A percentile compares a stretch with the other conserved stretches of the same genome.
Conservation (phyloP, 371 early-diverging fungal species). For the Chytridiales sp. region DNA sequence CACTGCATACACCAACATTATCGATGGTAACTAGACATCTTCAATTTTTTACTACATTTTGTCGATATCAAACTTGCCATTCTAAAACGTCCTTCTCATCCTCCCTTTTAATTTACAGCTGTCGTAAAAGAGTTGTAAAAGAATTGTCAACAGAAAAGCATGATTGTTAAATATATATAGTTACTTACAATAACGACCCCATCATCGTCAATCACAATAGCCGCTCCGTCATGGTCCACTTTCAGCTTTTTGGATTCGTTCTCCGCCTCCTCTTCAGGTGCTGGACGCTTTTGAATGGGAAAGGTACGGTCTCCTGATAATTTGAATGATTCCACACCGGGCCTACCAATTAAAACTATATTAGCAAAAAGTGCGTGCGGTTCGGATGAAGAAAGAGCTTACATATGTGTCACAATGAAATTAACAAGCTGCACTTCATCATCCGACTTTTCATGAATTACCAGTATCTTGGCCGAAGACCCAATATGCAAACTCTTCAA, state of each 20-base stretch:
- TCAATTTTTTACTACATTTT: background rate
- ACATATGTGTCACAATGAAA: too few relatives aligned
- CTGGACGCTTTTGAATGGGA: too few relatives aligned
- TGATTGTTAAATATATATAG: background rate
- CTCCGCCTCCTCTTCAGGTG: background rate
- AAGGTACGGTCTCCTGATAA: too few relatives aligned
- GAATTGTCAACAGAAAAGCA: background rate
- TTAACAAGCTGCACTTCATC: too few relatives aligned
- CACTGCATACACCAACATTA: slow-evolving; percentile 69
- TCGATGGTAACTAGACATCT: slow-evolving; percentile 32
- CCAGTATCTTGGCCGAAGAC: too few relatives aligned
- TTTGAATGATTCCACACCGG: too few relatives aligned
- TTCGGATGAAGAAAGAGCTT: too few relatives aligned
- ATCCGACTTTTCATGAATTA: too few relatives aligned
- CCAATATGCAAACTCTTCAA: slow-evolving; percentile 62
- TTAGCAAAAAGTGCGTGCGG: too few relatives aligned
- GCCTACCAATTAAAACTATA: too few relatives aligned
- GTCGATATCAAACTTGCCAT: background rate
- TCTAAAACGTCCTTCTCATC: background rate
- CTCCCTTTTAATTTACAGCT: background rate
- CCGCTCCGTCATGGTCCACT: background rate
- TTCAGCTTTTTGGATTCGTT: background rate
- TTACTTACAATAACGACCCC: slow-evolving; percentile 2
- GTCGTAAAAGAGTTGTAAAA: background rate
- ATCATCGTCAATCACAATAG: background rate